A percentile compares a stretch with the other conserved stretches of the same genome.
Evolutionary conservation across 176 grass and related monocot species (phyloP).

Genomic region (Musa schizocarpa): DNA sequence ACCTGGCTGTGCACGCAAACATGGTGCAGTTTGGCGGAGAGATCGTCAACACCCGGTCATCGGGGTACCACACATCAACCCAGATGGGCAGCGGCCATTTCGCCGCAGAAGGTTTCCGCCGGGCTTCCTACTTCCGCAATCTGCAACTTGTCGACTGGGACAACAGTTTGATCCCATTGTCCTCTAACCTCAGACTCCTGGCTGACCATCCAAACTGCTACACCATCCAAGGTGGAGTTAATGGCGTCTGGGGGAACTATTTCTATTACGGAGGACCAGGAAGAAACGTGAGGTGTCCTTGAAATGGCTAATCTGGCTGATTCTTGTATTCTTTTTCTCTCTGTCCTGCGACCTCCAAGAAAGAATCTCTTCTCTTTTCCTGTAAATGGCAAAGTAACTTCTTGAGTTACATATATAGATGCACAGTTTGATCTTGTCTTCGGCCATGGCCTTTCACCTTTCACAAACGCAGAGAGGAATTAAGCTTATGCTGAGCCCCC

Average conservation of each 20-base stretch:
- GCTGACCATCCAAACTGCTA: not conserved
- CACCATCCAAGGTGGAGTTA: not conserved
- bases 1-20: not conserved
- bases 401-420: too few relatives aligned
- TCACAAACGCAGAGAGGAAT: too few relatives aligned
- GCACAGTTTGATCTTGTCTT: too few relatives aligned
- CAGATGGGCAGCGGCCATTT: slow-evolving; percentile 13
- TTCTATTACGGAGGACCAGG: not conserved
- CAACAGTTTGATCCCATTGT: not conserved
- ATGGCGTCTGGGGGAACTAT: not conserved
- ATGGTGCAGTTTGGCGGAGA: slow-evolving; percentile 11
- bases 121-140: slow-evolving; percentile 10
- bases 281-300: not conserved
- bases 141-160: not conserved
- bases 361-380: too few relatives aligned
- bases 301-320: not conserved
- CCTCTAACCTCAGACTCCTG: not conserved
- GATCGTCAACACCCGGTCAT: not conserved
- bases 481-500: too few relatives aligned
- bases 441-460: too few relatives aligned
- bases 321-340: not conserved
- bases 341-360: too few relatives aligned
- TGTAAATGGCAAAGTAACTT: too few relatives aligned
- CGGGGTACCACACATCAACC: slow-evolving; percentile 4
- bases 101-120: not conserved